phyloP scores from a whole-genome alignment of 192 early-diverging fungal species.

The Mortierella claussenii region DNA sequence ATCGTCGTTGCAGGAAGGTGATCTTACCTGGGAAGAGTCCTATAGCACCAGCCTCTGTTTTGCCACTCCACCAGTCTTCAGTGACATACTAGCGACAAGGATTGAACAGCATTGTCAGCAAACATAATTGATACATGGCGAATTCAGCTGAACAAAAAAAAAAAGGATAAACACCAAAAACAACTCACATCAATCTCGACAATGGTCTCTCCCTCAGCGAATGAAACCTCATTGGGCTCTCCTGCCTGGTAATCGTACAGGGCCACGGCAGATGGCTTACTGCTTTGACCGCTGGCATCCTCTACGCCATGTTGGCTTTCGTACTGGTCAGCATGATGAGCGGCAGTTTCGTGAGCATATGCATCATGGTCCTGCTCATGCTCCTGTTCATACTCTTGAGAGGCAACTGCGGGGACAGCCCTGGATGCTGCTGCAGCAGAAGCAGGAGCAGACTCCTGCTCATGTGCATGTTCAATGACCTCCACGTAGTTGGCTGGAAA shows the following conservation, averaged over 20 bases:
- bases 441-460: slow-evolving; percentile 4
- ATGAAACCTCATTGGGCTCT: slow-evolving; percentile 90
- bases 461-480: slow-evolving; percentile 56
- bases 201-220: slow-evolving; percentile 79
- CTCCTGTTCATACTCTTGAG: background rate
- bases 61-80: slow-evolving; percentile 96
- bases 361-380: slow-evolving; percentile 2
- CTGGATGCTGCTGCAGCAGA: background rate
- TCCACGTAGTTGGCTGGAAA: slow-evolving; percentile 84
- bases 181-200: slow-evolving; percentile 69
- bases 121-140: background rate
- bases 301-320: slow-evolving; percentile 29
- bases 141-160: background rate
- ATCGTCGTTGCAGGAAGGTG: background rate
- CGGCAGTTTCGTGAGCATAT: slow-evolving; percentile 9
- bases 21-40: slow-evolving; percentile 81
- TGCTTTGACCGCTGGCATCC: slow-evolving; percentile 11
- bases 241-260: slow-evolving; percentile 88
- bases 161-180: background rate
- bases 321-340: slow-evolving; percentile 25
- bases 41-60: slow-evolving; percentile 56
- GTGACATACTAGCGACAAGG: slow-evolving; percentile 70
- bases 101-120: background rate
- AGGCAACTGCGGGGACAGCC: background rate
- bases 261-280: slow-evolving; percentile 62